phyloP scores from a whole-genome alignment of 148 eudicot species.

The Persicaria tinctoria region DNA sequence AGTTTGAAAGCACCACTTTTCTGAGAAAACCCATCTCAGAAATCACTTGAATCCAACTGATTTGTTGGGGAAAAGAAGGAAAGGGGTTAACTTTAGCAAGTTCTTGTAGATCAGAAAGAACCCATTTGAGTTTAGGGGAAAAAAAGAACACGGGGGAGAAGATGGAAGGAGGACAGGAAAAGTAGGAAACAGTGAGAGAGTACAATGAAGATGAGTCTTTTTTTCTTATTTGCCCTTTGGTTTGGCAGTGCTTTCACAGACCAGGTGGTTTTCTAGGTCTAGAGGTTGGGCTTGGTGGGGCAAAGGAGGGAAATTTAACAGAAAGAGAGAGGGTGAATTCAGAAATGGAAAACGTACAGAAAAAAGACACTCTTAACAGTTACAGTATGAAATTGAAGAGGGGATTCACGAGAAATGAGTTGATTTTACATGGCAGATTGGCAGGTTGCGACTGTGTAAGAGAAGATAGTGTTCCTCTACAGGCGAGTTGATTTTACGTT shows the following conservation, averaged over 20 bases:
- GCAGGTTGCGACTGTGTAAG: background rate
- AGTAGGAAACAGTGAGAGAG: background rate
- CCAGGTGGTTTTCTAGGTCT: conserved; percentile 6
- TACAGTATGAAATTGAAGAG: background rate
- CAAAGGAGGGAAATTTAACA: conserved; percentile 5
- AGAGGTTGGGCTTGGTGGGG: background rate
- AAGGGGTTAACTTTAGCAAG: background rate
- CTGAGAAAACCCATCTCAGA: conserved; percentile 9
- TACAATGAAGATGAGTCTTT: background rate
- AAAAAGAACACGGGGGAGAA: conserved; percentile 7
- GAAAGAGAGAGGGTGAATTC: conserved; percentile 22
- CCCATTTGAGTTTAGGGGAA: background rate
- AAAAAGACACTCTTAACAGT: background rate
- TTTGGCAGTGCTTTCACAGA: background rate
- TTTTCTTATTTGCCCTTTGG: background rate
- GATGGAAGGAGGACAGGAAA: background rate
- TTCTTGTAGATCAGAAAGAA: conserved; percentile 9
- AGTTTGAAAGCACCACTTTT: background rate
- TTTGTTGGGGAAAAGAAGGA: background rate
- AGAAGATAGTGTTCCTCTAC: background rate
- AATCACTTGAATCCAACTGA: background rate
- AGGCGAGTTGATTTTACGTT: too few relatives aligned
- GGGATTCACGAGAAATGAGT: conserved; percentile 25
- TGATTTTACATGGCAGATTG: background rate
- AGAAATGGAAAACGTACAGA: conserved; percentile 9